Evolutionary conservation across 139 green algal species (phyloP).

Genomic region (Edaphochlamys debaryana): DNA sequence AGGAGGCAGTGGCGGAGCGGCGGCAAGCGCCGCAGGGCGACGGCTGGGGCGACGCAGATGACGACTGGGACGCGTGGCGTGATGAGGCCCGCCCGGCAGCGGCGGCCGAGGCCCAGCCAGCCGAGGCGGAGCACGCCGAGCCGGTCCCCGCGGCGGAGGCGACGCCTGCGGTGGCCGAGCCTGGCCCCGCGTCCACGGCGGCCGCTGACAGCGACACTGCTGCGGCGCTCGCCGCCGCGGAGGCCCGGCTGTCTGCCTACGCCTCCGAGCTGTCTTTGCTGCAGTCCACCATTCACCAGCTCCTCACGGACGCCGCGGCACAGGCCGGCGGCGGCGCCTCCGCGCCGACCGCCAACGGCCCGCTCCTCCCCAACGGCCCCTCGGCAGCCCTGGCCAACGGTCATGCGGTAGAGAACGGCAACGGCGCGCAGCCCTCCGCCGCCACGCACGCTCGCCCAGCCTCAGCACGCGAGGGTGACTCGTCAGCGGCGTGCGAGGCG

Average conservation of each 20-base stretch:
- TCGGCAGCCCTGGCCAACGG: neutral
- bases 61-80: slow-evolving; percentile 26
- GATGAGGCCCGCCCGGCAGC: too few species aligned
- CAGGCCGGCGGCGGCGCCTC: neutral
- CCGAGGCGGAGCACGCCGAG: neutral
- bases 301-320: neutral
- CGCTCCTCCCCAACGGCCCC: neutral
- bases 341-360: neutral
- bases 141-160: neutral
- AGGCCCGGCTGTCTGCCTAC: neutral
- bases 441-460: too few species aligned
- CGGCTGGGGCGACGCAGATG: slow-evolving; percentile 8
- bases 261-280: neutral
- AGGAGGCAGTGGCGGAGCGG: neutral
- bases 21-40: too few species aligned
- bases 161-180: too few species aligned
- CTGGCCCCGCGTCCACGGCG: neutral
- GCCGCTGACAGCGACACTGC: too few species aligned
- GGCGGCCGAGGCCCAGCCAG: neutral
- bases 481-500: too few species aligned
- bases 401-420: neutral
- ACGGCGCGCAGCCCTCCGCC: neutral
- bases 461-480: too few species aligned
- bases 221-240: neutral
- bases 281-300: slow-evolving; percentile 4